Conservation (phyloP, 2,329 filamentous ascomycete species). For the Pseudocercospora macadamiae region DNA sequence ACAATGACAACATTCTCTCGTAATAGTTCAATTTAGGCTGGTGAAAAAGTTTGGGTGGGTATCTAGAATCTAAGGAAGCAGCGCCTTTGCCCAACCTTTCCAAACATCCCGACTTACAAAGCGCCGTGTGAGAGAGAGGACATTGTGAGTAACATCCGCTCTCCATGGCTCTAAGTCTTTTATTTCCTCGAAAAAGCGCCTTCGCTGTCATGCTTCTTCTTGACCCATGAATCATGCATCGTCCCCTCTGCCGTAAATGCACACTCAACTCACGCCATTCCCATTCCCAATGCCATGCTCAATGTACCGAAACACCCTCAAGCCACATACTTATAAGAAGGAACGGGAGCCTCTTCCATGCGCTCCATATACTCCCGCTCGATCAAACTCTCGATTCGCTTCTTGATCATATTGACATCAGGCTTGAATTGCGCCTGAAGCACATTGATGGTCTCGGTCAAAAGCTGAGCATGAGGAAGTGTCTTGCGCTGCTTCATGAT, state of each 20-base stretch:
- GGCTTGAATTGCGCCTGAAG: constrained; percentile 72
- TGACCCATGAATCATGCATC: too few relatives aligned
- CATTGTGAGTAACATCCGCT: too few relatives aligned
- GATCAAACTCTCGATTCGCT: constrained; percentile 77
- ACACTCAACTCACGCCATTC: not conserved
- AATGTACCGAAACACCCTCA: constrained; percentile 42
- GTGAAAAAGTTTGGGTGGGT: too few relatives aligned
- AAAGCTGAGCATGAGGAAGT: constrained; percentile 68
- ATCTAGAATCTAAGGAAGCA: too few relatives aligned
- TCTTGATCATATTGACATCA: constrained; percentile 77
- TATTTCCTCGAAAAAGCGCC: not conserved
- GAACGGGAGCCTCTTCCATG: constrained; percentile 64
- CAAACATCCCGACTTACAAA: too few relatives aligned
- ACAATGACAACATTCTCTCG: too few relatives aligned
- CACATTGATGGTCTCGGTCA: constrained; percentile 73
- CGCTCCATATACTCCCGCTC: constrained; percentile 77
- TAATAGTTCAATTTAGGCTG: too few relatives aligned
- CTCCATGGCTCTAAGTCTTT: too few relatives aligned
- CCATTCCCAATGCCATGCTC: not conserved
- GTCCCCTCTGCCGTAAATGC: too few relatives aligned
- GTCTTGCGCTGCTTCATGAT: constrained; percentile 88
- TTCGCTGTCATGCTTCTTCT: not conserved
- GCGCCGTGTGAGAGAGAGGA: too few relatives aligned
- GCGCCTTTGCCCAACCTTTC: too few relatives aligned
- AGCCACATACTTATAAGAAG: constrained; percentile 73